Percentiles rank a stretch among this genome's conserved stretches.
phyloP scores from a whole-genome alignment of 306 rosid genomes.

The Fragaria ananassa region DNA sequence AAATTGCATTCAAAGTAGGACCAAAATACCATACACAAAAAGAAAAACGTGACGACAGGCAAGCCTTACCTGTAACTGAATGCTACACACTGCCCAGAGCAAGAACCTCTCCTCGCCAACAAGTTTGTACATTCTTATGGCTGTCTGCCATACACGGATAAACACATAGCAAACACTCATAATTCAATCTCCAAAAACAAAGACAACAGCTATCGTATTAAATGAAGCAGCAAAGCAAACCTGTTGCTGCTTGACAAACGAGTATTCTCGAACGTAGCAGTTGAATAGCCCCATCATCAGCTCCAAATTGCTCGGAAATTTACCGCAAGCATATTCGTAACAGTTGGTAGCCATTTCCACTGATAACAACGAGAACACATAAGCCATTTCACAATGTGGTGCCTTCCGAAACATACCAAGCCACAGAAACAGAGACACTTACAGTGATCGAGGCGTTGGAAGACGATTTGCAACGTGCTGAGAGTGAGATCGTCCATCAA shows the following conservation, averaged over 20 bases:
- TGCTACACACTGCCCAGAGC: constrained; percentile 99
- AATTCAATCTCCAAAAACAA: background rate
- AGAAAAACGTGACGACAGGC: background rate
- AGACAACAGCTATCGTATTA: background rate
- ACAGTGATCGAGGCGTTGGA: constrained; percentile 84
- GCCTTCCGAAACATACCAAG: background rate
- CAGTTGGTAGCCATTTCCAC: constrained; percentile 93
- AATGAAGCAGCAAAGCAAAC: constrained; percentile 31
- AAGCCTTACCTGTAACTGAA: constrained; percentile 85
- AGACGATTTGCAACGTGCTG: constrained; percentile 87
- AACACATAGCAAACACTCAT: background rate
- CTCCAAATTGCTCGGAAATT: constrained; percentile 68
- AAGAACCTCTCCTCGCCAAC: constrained; percentile 87
- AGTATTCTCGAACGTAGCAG: constrained; percentile 93
- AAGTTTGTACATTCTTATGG: constrained; percentile 96
- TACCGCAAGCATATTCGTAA: constrained; percentile 85
- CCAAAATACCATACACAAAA: background rate
- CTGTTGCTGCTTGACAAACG: constrained; percentile 98
- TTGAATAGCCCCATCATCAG: constrained; percentile 92
- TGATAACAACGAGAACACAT: constrained; percentile 30
- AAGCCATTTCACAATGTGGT: constrained; percentile 20
- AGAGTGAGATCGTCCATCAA: constrained; percentile 95
- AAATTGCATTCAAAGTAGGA: background rate
- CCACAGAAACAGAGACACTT: constrained; percentile 26
- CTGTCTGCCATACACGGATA: constrained; percentile 63